A percentile compares a stretch with the other conserved stretches of the same genome.
These are phyloP conservation scores for Colletotrichum chrysophilum DNA, from an alignment of 2,329 filamentous ascomycete species.

Conservation along the genomic window DNA sequence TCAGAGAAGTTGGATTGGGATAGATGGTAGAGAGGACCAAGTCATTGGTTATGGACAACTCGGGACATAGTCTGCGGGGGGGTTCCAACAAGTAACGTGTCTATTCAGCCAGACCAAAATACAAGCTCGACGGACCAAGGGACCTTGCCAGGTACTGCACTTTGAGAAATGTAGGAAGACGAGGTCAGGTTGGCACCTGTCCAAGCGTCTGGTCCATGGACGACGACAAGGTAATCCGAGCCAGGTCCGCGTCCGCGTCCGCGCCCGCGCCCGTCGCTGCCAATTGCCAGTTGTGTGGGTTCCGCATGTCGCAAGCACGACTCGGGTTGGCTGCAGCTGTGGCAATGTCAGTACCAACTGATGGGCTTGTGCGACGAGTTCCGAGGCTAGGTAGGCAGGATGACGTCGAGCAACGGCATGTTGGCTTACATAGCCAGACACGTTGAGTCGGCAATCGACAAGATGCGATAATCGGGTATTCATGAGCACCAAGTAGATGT, in stretches of 20 bases:
- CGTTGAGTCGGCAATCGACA: not conserved
- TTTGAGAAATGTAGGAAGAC: not conserved
- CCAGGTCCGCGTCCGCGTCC: not conserved
- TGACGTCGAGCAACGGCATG: not conserved
- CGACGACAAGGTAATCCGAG: not conserved
- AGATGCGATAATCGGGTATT: not conserved
- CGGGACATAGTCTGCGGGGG: not conserved
- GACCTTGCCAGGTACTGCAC: not conserved
- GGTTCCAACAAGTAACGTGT: not conserved
- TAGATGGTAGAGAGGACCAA: not conserved
- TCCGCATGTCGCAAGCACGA: not conserved
- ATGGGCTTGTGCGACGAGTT: not conserved
- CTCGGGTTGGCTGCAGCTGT: not conserved
- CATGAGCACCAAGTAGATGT: not conserved
- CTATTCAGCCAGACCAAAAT: not conserved
- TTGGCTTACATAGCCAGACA: not conserved
- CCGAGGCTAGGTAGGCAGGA: not conserved
- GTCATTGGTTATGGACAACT: not conserved
- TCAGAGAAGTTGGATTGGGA: not conserved
- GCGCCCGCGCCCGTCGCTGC: not conserved
- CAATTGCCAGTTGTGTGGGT: not conserved
- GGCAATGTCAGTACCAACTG: not conserved
- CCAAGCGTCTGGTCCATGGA: not conserved
- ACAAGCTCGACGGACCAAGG: not conserved
- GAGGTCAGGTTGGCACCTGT: not conserved